phyloP scores from a whole-genome alignment of 225 moss, liverwort and hornwort genomes.

The Marchantia polymorpha region DNA sequence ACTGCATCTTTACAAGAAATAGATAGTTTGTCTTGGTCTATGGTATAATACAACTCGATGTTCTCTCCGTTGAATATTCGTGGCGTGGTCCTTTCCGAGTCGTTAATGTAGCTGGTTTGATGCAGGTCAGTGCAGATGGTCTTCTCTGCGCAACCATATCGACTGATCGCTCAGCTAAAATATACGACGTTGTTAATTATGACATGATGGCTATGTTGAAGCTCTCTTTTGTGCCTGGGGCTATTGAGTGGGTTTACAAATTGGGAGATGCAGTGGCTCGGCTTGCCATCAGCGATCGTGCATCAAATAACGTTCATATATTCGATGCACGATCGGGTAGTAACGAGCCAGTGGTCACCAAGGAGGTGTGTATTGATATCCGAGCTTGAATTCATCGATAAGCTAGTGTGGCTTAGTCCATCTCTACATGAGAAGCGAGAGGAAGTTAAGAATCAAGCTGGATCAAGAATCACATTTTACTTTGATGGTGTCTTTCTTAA shows the following conservation, averaged over 20 bases:
- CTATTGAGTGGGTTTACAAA: conserved; percentile 93
- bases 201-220: conserved; percentile 99
- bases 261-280: conserved; percentile 94
- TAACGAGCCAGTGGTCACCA: conserved; percentile 72
- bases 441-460: no score
- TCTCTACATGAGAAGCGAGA: no score
- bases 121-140: conserved; percentile 98
- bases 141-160: conserved; percentile 95
- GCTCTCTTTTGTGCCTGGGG: conserved; percentile 65
- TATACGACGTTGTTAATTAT: conserved; percentile 96
- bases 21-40: no score
- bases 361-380: conserved; percentile 40
- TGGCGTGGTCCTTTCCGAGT: no score
- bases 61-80: no score
- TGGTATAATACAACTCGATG: no score
- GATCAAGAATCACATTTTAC: no score
- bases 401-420: no score
- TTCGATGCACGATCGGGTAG: conserved; percentile 92
- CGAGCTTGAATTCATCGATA: no score
- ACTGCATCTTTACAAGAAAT: no score
- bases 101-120: conserved; percentile 13
- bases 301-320: conserved; percentile 57
- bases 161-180: conserved; percentile 78
- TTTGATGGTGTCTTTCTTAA: no score
- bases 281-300: conserved; percentile 79